phyloP scores from a whole-genome alignment of 164 flowering plant genomes.

The Umbellularia californica region DNA sequence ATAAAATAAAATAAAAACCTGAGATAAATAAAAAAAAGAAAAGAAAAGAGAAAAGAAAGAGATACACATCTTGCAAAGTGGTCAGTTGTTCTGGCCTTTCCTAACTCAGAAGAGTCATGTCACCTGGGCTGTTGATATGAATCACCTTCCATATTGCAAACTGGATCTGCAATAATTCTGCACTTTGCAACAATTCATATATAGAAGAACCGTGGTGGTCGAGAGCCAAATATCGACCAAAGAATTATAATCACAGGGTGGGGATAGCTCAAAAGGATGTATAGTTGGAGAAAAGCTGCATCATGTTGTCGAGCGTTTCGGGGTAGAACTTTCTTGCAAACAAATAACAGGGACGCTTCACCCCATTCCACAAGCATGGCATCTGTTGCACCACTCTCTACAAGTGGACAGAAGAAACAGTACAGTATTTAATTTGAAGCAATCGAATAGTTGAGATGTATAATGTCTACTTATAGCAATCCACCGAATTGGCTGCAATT shows the following conservation, averaged over 20 bases:
- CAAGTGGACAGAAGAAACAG: background rate
- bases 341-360: slow-evolving; percentile 67
- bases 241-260: slow-evolving; percentile 29
- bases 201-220: slow-evolving; percentile 21
- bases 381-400: slow-evolving; percentile 41
- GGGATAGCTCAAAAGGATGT: slow-evolving; percentile 33
- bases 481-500: too few relatives aligned
- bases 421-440: too few relatives aligned
- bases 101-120: background rate
- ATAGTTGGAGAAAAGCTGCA: slow-evolving; percentile 59
- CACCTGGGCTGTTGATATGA: slow-evolving; percentile 19
- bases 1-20: too few relatives aligned
- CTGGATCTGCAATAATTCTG: slow-evolving; percentile 9
- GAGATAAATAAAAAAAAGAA: background rate
- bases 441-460: background rate
- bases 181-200: slow-evolving; percentile 26
- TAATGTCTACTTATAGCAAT: background rate
- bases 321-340: slow-evolving; percentile 78
- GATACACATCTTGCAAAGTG: background rate
- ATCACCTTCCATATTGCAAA: slow-evolving; percentile 19
- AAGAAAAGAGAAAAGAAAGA: background rate
- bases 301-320: slow-evolving; percentile 48
- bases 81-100: background rate
- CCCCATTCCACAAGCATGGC: slow-evolving; percentile 76
- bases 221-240: slow-evolving; percentile 29